A percentile compares a stretch with the other conserved stretches of the same genome.
Evolutionary conservation across 176 grass and related monocot genomes (phyloP).

Genomic region (Hyparrhenia diplandra): DNA sequence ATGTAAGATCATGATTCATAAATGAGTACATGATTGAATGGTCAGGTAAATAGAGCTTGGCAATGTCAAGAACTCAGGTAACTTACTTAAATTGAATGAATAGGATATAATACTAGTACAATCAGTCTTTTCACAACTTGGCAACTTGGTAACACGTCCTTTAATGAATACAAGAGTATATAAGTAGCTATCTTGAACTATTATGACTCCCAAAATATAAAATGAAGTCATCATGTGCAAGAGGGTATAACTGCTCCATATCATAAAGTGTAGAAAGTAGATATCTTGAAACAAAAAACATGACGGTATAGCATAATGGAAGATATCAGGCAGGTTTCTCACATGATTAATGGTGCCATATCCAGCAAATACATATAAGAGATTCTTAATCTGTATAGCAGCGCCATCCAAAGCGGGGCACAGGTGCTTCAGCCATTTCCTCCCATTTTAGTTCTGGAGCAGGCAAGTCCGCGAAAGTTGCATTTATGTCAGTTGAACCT

Average conservation of each 20-base stretch:
- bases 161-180: background rate
- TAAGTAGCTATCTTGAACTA: background rate
- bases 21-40: background rate
- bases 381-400: constrained; percentile 92
- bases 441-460: constrained; percentile 76
- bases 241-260: background rate
- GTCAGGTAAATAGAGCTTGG: background rate
- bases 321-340: constrained; percentile 34
- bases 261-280: background rate
- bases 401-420: constrained; percentile 80
- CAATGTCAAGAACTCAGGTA: constrained; percentile 6
- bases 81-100: background rate
- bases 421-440: constrained; percentile 84
- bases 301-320: background rate
- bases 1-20: constrained; percentile 2
- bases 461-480: constrained; percentile 87
- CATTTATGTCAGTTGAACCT: constrained; percentile 56
- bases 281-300: background rate
- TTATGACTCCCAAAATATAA: background rate
- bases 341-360: constrained; percentile 95
- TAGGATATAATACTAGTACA: background rate
- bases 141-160: background rate
- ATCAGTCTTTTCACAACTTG: background rate
- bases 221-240: background rate
- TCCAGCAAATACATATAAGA: constrained; percentile 97